phyloP scores from a whole-genome alignment of 352 stramenopile genomes.

The Pythium volutum region DNA sequence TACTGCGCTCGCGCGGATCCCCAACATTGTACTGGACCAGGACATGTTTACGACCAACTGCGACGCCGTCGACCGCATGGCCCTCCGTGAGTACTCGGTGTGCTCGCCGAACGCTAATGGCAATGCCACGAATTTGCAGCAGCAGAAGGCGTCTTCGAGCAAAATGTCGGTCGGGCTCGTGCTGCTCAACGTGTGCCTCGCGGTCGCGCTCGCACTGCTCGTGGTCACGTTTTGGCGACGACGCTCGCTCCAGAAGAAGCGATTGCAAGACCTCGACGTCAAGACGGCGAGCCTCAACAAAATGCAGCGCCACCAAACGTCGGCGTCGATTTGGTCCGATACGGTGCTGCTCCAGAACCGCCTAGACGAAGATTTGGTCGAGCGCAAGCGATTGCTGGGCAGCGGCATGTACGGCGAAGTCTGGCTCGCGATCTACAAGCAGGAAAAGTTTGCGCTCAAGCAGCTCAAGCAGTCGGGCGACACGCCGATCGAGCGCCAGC shows the following conservation, averaged over 20 bases:
- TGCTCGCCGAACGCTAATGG: background rate
- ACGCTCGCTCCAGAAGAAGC: background rate
- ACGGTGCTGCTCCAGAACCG: constrained; percentile 11
- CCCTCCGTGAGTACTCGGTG: background rate
- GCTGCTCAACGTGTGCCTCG: constrained; percentile 14
- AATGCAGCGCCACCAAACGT: background rate
- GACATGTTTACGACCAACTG: constrained; percentile 16
- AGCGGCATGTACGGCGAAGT: constrained; percentile 26
- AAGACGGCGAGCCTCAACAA: background rate
- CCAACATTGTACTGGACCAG: constrained; percentile 10
- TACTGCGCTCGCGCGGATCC: constrained; percentile 2
- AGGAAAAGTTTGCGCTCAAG: constrained; percentile 10
- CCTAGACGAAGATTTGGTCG: constrained; percentile 10
- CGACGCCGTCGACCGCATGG: background rate
- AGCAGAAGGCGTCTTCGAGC: background rate
- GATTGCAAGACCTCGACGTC: background rate
- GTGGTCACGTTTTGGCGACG: constrained; percentile 1
- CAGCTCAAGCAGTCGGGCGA: constrained; percentile 8
- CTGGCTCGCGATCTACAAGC: constrained; percentile 23
- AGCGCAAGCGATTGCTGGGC: constrained; percentile 4
- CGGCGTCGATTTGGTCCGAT: constrained; percentile 12
- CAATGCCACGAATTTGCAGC: background rate
- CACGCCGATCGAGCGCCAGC: background rate
- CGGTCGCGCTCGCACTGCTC: background rate
- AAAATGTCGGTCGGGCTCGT: constrained; percentile 14